Evolutionary conservation across 2,329 filamentous ascomycete species (phyloP), one percentile per base, ranked within the genome.

Genomic region (Colletotrichum tanaceti): DNA sequence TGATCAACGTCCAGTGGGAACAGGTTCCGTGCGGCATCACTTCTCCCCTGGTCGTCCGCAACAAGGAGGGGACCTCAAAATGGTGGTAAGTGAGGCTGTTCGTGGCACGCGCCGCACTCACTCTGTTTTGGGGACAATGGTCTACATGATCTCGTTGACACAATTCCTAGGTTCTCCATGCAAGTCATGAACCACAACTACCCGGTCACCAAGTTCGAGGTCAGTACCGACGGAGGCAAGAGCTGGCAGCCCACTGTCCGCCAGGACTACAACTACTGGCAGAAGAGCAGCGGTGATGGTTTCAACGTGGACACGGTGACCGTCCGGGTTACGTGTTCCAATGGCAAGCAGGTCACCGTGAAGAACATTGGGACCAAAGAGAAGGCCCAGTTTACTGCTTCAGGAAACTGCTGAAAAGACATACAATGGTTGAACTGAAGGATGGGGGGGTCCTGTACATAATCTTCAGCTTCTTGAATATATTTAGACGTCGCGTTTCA

Each of bases 121-220:
- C n/a, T n/a, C n/a, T n/a, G n/a, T 47, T 0, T 32, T 14, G 28
- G 3, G 11, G n/a, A 35, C 9, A 35, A 83, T 76, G 20, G 20
- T 7, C 20, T 22, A 22, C n/a, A 11, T 10, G 44, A 22, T 87
- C 5, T 35, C 7, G 50, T 52, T 71, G 77, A 79, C 73, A 83
- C 82, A 22, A 55, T 88, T 89, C 10, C 13, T 22, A 68, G 65
- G 61, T 68, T 65, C 35, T 68, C 65, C 24, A 60, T 68, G 82
- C 89, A 91, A 76, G 88, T 90, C 46, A 81, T 89, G 73, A 90
- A 91, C 77, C 79, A 86, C 73, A 89, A 89, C 75, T 80, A 86
- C 64, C 81, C 83, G 11, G 83, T 91, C 47, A 73, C 80, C 63
- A 82, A 79, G 71, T 80, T 91, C 24, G 87, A 90, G 71, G 88